phyloP scores from a whole-genome alignment of 2,329 filamentous ascomycete species.

The Huntiella omanensis region DNA sequence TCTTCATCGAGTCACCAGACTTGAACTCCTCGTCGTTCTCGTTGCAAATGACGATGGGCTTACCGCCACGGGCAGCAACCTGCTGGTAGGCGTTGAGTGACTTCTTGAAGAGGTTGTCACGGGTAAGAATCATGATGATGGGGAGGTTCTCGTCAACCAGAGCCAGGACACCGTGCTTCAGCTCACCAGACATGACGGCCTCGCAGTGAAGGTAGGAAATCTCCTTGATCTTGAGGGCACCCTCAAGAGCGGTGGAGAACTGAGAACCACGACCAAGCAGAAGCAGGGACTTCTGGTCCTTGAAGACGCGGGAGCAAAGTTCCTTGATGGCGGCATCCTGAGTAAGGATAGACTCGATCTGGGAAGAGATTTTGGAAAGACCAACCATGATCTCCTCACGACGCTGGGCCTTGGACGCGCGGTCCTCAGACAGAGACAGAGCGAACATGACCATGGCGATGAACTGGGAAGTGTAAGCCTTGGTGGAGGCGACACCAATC shows the following conservation, averaged over 20 bases:
- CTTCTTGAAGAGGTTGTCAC: slow-evolving; percentile 91
- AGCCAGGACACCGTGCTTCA: slow-evolving; percentile 96
- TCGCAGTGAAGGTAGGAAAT: slow-evolving; percentile 99
- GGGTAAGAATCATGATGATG: slow-evolving; percentile 98
- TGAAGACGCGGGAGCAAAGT: slow-evolving; percentile 79
- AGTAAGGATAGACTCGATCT: slow-evolving; percentile 82
- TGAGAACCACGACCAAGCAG: slow-evolving; percentile 89
- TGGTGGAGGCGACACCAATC: slow-evolving; percentile 97
- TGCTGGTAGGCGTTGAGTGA: slow-evolving; percentile 99
- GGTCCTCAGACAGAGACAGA: slow-evolving; percentile 86
- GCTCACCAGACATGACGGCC: slow-evolving; percentile 98
- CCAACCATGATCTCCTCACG: slow-evolving; percentile 94
- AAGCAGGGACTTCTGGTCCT: slow-evolving; percentile 90
- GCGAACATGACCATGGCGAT: slow-evolving; percentile 99
- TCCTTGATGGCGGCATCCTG: slow-evolving; percentile 89
- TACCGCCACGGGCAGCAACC: slow-evolving; percentile 88
- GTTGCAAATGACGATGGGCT: slow-evolving; percentile 98
- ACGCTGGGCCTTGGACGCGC: slow-evolving; percentile 79
- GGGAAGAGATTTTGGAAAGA: slow-evolving; percentile 65
- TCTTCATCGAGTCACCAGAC: slow-evolving; percentile 76
- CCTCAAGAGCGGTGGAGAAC: slow-evolving; percentile 92
- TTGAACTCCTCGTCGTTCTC: slow-evolving; percentile 75
- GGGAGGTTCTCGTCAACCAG: slow-evolving; percentile 96
- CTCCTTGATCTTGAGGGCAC: slow-evolving; percentile 98
- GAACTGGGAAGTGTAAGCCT: slow-evolving; percentile 98